phyloP scores from a whole-genome alignment of 768 basidiomycete genomes.

The Auricularia sp. region DNA sequence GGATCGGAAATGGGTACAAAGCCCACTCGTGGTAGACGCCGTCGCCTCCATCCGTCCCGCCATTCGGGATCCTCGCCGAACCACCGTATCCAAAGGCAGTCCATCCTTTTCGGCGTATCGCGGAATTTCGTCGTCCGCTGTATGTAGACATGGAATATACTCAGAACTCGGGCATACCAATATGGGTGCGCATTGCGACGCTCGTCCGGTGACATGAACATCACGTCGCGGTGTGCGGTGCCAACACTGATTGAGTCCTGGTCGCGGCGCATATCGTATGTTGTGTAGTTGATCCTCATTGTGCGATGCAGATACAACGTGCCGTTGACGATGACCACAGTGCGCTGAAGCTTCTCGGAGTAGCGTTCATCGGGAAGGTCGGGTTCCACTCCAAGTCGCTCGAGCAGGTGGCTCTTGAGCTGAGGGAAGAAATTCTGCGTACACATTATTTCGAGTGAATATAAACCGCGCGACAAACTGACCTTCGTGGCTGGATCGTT shows the following conservation, averaged over 20 bases:
- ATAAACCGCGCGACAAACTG: neutral
- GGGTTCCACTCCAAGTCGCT: neutral
- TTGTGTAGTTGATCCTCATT: slow-evolving; percentile 12
- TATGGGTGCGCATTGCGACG: neutral
- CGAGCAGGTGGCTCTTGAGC: neutral
- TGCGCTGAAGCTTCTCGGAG: neutral
- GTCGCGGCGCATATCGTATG: slow-evolving; percentile 13
- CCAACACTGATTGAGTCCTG: slow-evolving; percentile 11
- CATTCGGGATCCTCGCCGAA: slow-evolving; percentile 5
- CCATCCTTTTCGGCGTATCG: slow-evolving; percentile 1
- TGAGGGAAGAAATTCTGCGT: neutral
- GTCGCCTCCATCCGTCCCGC: neutral
- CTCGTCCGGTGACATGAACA: slow-evolving; percentile 8
- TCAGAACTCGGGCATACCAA: slow-evolving; percentile 9
- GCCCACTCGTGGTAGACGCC: neutral
- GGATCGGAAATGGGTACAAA: slow-evolving; percentile 7
- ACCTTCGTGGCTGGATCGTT: neutral
- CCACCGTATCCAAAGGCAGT: slow-evolving; percentile 14
- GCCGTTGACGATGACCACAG: neutral
- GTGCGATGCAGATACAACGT: slow-evolving; percentile 1
- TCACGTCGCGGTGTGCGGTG: slow-evolving; percentile 9
- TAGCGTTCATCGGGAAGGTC: neutral
- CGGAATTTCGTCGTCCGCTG: neutral
- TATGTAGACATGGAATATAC: slow-evolving; percentile 5
- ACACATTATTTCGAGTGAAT: neutral